Evolutionary conservation across 306 rosid genomes (phyloP), one percentile per base, ranked within the genome.

Genomic region (Pterocarpus santalinus): DNA sequence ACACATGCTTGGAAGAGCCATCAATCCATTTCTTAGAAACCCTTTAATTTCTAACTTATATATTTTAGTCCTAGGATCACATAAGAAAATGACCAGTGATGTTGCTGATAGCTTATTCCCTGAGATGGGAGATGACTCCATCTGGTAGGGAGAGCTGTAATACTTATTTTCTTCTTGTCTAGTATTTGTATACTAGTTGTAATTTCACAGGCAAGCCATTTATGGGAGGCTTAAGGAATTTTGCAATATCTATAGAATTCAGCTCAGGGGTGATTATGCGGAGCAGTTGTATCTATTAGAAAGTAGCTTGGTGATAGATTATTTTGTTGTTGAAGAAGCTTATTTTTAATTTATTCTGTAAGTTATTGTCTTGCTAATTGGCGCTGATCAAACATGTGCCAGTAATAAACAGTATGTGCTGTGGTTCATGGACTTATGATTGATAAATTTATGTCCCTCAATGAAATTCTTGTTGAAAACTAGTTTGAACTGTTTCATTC

Each of bases 141-240:
- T 73, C n/a, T 91, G 96, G 96, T 94, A 87, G 65, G 96, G 95
- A 87, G 65, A 81, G 87, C 78, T 95, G 89, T 88, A 85, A 84
- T 82, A 93, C 99, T 52, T 86, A 89, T 86, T 95, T 95, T 82
- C 98, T 95, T 88, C 89, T 95, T 77, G 52, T 78, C 16, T 95
- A 86, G 91, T 87, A 76, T 65, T 60, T 60, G 28, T 86, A 65
- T 84, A 81, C 7, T 81, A 83, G 80, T 55, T 82, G 47, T 80
- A 41, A 36, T 22, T 22, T 22, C 73, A 64, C 81, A 22, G 76
- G 32, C 32, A 39, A 68, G 74, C 56, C 57, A n/a, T 71, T 80
- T 63, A 5, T 70, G 60, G 56, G 33, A 34, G 73, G 53, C 71
- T 49, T 65, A 12, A 11, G 77, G 51, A 82, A 22, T 82, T 85